Conservation (phyloP, 139 green algal species). For the Chlamydomonas schloesseri region DNA sequence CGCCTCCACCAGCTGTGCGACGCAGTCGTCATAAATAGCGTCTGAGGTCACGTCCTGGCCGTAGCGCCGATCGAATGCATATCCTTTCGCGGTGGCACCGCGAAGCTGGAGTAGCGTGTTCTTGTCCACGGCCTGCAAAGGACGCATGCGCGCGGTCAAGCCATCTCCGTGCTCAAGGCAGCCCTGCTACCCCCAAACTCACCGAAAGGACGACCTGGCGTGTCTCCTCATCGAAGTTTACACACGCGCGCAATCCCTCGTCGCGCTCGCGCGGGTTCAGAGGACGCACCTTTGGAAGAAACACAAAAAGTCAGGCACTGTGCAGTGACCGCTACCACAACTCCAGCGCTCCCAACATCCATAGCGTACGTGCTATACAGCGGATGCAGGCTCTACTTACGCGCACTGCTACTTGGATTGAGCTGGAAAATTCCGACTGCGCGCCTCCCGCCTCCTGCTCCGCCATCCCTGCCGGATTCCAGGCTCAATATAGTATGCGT, state of each 20-base stretch:
- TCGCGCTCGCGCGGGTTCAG: conserved; percentile 66
- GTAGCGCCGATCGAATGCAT: conserved; percentile 74
- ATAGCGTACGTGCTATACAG: no score
- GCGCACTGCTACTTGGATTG: conserved; percentile 68
- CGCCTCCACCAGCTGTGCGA: conserved; percentile 68
- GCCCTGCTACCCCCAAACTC: neutral
- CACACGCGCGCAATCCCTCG: conserved; percentile 68
- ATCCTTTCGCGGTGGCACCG: conserved; percentile 67
- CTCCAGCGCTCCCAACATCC: no score
- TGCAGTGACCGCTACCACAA: neutral
- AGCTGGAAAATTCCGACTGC: neutral
- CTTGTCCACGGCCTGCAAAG: conserved; percentile 73
- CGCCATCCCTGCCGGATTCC: neutral
- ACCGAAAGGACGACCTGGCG: conserved; percentile 77
- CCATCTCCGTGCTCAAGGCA: neutral
- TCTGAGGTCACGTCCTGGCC: conserved; percentile 61
- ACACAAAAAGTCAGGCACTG: neutral
- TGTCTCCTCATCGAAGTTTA: conserved; percentile 73
- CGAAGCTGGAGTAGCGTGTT: conserved; percentile 72
- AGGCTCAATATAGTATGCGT: neutral
- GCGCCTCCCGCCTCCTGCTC: conserved; percentile 28
- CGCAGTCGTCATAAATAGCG: conserved; percentile 71
- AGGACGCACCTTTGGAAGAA: conserved; percentile 67
- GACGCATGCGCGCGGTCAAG: neutral
- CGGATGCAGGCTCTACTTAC: conserved; percentile 53